Conservation (phyloP, 1,139 yeast species). For the Scheffersomyces stambukii region DNA sequence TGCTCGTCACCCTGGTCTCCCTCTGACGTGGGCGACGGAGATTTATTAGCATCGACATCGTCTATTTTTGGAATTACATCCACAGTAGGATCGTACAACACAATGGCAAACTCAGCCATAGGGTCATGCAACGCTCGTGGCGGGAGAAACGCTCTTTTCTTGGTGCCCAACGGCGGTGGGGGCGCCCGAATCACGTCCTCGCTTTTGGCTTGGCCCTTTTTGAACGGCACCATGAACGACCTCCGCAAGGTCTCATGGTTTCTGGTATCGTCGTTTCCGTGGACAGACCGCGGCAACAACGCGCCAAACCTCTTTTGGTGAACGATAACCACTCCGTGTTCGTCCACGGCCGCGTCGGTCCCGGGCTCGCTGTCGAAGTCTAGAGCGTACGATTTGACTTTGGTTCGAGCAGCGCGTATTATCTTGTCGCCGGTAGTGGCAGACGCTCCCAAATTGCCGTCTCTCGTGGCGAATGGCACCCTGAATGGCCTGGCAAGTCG, state of each 20-base stretch:
- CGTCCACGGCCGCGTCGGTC: conserved; percentile 20
- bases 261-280: conserved; percentile 27
- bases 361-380: conserved; percentile 14
- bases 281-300: conserved; percentile 39
- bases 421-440: conserved; percentile 11
- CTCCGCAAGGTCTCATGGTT: conserved; percentile 31
- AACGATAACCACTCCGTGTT: conserved; percentile 19
- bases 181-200: conserved; percentile 32
- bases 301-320: conserved; percentile 44
- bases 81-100: conserved; percentile 90
- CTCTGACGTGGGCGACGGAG: no score
- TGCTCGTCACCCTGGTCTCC: conserved; percentile 9
- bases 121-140: conserved; percentile 96
- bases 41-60: conserved; percentile 38
- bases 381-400: conserved; percentile 23
- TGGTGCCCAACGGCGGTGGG: conserved; percentile 81
- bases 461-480: conserved; percentile 35
- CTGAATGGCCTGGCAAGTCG: conserved; percentile 39
- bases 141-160: conserved; percentile 61
- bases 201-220: conserved; percentile 26
- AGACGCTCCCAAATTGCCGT: conserved; percentile 4
- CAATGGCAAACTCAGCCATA: conserved; percentile 87
- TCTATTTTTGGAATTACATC: conserved; percentile 54
- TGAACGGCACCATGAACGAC: conserved; percentile 51
- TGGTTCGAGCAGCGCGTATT: conserved; percentile 14